Base-by-base conservation (phyloP, 139 green algal genomes). In the Micractinium conductrix region DNA sequence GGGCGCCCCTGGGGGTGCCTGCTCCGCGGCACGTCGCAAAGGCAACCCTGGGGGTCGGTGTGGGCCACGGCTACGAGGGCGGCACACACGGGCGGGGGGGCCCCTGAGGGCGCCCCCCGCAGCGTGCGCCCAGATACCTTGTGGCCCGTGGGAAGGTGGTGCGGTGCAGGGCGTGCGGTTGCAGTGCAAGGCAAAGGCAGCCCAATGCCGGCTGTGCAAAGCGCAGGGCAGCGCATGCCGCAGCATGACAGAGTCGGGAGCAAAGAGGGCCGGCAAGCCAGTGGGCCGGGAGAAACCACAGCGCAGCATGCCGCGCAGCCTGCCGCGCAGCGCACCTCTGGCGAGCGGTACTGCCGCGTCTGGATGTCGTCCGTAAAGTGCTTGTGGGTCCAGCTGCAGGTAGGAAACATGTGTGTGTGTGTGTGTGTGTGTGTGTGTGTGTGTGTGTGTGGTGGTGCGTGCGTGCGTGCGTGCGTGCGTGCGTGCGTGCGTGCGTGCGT, bases 291-390 rank as follows among this genome's bases (percentile, higher is more conserved):
- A n/a, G n/a, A n/a, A n/a, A n/a, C n/a, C n/a, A n/a, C 30, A 33
- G 58, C 58, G 58, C 26, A 33, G 58, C 60, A 68, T 33, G 26
- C 60, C 14, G 60, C 33, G 28, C 60, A 37, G 24, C 35, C 26
- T n/a, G n/a, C 22, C 75, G 7, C 8, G 26, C 78, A 62, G n/a
- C 16, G 4, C 43, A 94, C 93, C 91, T 98, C 94, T 37, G 93
- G 95, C 22, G 87, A 98, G 70, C 97, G 91, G 86, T 99, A 99
- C 90, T 99, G 96, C 70, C 97, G 86, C 12, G 97, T 99, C 92
- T 99, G 97, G 43, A 99, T 98, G 90, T 99, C 97, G n/a, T 92
- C 88, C 6, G 97, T 99, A 93, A 99, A 99, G 81, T 99, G 95
- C 87, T 98, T 98, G 92, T 99, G 89, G 37, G 89, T 95, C 97